These are phyloP conservation scores for Thalia dealbata DNA, from an alignment of 176 grass and related monocot species.

Conservation along the genomic window DNA sequence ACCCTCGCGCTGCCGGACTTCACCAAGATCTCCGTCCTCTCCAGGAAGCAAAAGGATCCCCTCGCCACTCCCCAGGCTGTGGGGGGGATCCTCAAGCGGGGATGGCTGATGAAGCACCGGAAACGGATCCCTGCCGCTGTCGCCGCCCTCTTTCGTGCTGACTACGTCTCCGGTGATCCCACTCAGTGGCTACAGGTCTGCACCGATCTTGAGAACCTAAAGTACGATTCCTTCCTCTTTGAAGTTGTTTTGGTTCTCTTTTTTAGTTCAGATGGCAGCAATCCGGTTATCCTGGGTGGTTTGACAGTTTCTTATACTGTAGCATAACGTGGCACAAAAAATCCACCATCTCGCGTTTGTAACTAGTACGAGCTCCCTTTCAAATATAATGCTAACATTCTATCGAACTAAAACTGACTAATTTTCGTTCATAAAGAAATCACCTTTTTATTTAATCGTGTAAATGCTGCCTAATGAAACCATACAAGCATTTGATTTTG, in stretches of 20 bases:
- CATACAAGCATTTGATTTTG: not conserved
- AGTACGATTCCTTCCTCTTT: slow-evolving; percentile 36
- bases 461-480: not conserved
- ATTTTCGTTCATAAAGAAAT: too few relatives aligned
- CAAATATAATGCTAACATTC: too few relatives aligned
- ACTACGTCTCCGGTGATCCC: slow-evolving; percentile 86
- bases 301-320: too few relatives aligned
- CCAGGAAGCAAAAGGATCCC: slow-evolving; percentile 64
- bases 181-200: slow-evolving; percentile 94
- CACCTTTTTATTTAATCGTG: too few relatives aligned
- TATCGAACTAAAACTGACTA: too few relatives aligned
- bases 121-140: slow-evolving; percentile 64
- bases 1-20: slow-evolving; percentile 77
- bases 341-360: too few relatives aligned
- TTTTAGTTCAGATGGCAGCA: not conserved
- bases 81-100: slow-evolving; percentile 75
- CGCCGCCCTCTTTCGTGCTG: slow-evolving; percentile 49
- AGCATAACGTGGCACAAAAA: too few relatives aligned
- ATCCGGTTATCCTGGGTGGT: too few relatives aligned
- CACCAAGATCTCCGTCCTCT: slow-evolving; percentile 58
- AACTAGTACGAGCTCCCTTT: too few relatives aligned
- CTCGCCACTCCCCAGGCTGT: slow-evolving; percentile 51
- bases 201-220: slow-evolving; percentile 98
- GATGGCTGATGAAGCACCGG: slow-evolving; percentile 84
- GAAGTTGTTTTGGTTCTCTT: not conserved